phyloP scores from a whole-genome alignment of 106 monocot genomes.

The Hemerocallis citrina region DNA sequence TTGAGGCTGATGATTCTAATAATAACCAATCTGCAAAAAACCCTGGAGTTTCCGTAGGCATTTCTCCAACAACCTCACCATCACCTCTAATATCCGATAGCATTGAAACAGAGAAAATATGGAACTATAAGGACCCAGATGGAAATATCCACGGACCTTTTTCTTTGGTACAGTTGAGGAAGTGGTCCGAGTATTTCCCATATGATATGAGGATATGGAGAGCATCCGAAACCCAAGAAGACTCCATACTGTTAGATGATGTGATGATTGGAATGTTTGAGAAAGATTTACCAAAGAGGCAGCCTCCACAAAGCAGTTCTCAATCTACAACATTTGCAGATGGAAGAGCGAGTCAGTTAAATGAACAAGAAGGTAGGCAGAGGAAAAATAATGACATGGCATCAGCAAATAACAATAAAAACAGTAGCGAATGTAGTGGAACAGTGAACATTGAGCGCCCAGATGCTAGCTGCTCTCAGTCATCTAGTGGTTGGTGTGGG shows the following conservation, averaged over 20 bases:
- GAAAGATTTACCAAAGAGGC: constrained; percentile 21
- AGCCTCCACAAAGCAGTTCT: constrained; percentile 16
- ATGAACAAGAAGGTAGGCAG: not conserved
- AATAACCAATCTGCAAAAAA: constrained; percentile 1
- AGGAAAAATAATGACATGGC: not conserved
- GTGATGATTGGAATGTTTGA: constrained; percentile 26
- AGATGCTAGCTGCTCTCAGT: not conserved
- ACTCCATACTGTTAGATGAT: constrained; percentile 37
- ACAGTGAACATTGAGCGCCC: not conserved
- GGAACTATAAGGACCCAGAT: constrained; percentile 58
- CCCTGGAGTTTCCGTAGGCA: constrained; percentile 6
- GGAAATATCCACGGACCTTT: constrained; percentile 64
- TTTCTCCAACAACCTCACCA: constrained; percentile 10
- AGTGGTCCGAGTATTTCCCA: constrained; percentile 65
- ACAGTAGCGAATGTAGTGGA: constrained; percentile 1
- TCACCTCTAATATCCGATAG: not conserved
- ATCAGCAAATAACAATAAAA: not conserved
- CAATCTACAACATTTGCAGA: constrained; percentile 2
- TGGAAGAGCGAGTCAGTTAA: not conserved
- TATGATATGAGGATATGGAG: constrained; percentile 42
- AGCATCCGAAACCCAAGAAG: constrained; percentile 35
- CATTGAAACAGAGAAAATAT: constrained; percentile 50
- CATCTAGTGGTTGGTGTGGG: not conserved
- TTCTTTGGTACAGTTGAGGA: constrained; percentile 48
- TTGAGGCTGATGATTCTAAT: no score